A percentile compares a stretch with the other conserved stretches of the same genome.
These are phyloP conservation scores for Fraxinus quadrangulata DNA, from an alignment of 257 asterid species.

Conservation along the genomic window DNA sequence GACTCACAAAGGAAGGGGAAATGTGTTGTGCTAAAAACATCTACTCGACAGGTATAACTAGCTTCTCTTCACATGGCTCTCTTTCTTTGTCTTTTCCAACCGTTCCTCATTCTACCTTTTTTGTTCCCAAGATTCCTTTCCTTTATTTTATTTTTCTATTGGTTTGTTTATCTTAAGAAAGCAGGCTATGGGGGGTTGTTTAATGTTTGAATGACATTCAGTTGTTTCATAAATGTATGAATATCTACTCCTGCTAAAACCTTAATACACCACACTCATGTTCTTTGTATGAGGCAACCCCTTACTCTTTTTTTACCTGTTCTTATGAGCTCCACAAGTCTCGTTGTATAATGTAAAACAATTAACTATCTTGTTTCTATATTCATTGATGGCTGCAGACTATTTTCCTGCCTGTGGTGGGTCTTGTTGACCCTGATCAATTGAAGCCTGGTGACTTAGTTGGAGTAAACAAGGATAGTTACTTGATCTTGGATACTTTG, in stretches of 20 bases:
- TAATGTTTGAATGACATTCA: not conserved
- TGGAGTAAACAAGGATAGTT: conserved; percentile 64
- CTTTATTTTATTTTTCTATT: too few species aligned
- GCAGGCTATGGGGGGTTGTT: not conserved
- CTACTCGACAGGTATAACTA: conserved; percentile 79
- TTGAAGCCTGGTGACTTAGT: conserved; percentile 65
- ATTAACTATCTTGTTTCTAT: not conserved
- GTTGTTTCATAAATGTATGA: not conserved
- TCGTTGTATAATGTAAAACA: not conserved
- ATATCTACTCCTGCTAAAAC: not conserved
- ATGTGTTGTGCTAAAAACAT: conserved; percentile 91
- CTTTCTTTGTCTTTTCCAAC: not conserved
- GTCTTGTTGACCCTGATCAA: conserved; percentile 59
- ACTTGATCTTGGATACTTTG: conserved; percentile 56
- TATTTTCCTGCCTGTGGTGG: conserved; percentile 63
- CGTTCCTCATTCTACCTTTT: not conserved
- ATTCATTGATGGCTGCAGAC: conserved; percentile 40
- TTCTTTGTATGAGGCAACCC: not conserved
- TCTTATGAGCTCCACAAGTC: not conserved
- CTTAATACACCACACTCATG: not conserved
- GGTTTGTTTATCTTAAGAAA: not conserved
- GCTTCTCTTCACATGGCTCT: not conserved
- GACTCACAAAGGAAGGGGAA: conserved; percentile 96
- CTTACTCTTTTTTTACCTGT: not conserved
- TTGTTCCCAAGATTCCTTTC: not conserved